Evolutionary conservation across 2,329 filamentous ascomycete species (phyloP).

Genomic region (Nigrospora sphaerica): DNA sequence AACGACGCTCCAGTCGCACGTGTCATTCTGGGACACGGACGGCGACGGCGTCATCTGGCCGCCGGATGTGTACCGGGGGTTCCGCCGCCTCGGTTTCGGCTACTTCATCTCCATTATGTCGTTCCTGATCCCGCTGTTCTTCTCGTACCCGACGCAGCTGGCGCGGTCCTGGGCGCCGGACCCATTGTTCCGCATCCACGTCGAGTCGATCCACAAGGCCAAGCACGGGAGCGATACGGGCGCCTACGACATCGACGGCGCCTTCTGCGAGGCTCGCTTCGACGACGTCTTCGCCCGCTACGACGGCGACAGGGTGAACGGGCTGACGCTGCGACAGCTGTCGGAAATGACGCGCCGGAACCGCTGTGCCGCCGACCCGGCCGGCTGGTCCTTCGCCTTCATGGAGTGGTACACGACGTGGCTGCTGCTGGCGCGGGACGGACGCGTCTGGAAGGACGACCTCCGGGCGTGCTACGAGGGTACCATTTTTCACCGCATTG

Average conservation of each 20-base stretch:
- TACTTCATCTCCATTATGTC: conserved; percentile 29
- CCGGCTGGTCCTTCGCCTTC: conserved; percentile 10
- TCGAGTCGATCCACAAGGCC: conserved; percentile 30
- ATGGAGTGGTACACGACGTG: conserved; percentile 11
- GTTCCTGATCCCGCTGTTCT: conserved; percentile 29
- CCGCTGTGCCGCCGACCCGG: conserved; percentile 9
- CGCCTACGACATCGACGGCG: conserved; percentile 9
- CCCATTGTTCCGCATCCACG: conserved; percentile 28
- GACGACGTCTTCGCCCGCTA: conserved; percentile 8
- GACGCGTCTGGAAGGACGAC: conserved; percentile 8
- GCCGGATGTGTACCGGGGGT: conserved; percentile 29
- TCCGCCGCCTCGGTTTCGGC: conserved; percentile 31
- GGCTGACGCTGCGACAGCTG: conserved; percentile 4
- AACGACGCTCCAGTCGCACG: conserved; percentile 28
- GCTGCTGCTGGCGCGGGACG: conserved; percentile 8
- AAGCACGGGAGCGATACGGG: conserved; percentile 20
- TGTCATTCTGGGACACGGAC: conserved; percentile 34
- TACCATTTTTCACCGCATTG: conserved; percentile 9
- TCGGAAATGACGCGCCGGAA: conserved; percentile 3
- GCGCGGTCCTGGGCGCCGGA: conserved; percentile 27
- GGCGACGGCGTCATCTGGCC: conserved; percentile 31
- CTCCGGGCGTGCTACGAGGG: conserved; percentile 9
- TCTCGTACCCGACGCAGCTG: conserved; percentile 36
- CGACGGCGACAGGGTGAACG: conserved; percentile 1
- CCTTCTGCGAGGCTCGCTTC: conserved; percentile 4